Percentiles rank a stretch among this genome's conserved stretches.
These are phyloP conservation scores for Trametes cinnabarina DNA, from an alignment of 768 basidiomycete species.

Conservation along the genomic window DNA sequence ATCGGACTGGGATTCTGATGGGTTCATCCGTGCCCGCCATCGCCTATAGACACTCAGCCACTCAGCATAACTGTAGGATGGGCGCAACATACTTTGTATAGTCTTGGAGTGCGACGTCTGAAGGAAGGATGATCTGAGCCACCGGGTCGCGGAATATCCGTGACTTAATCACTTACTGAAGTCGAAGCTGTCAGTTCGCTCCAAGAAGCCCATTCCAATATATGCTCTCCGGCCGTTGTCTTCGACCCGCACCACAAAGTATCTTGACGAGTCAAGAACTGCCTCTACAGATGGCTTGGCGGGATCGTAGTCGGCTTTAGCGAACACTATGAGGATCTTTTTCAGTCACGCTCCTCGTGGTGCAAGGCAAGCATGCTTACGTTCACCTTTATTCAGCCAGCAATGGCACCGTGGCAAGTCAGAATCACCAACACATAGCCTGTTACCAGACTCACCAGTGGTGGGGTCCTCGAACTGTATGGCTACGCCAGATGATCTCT, in stretches of 20 bases:
- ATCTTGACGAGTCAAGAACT: conserved; percentile 92
- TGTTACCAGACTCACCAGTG: conserved; percentile 56
- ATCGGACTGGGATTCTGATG: conserved; percentile 40
- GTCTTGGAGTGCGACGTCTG: conserved; percentile 86
- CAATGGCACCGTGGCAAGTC: background rate
- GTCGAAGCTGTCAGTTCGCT: conserved; percentile 87
- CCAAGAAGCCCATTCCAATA: conserved; percentile 90
- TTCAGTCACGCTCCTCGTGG: background rate
- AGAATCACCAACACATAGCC: conserved; percentile 20
- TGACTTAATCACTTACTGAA: conserved; percentile 61
- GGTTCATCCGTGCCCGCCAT: conserved; percentile 61
- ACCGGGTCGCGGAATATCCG: background rate
- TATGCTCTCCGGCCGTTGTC: conserved; percentile 86
- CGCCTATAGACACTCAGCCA: conserved; percentile 41
- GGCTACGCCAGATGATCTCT: conserved; percentile 64
- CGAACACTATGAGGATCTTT: conserved; percentile 61
- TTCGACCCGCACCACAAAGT: conserved; percentile 91
- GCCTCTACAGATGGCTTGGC: conserved; percentile 84
- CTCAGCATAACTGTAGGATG: background rate
- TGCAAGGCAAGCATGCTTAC: conserved; percentile 1
- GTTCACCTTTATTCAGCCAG: conserved; percentile 11
- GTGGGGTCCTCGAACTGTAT: conserved; percentile 78
- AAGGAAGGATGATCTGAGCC: background rate
- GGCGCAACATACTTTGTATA: conserved; percentile 64
- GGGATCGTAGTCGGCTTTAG: conserved; percentile 78